Base-by-base conservation (phyloP, 1,139 yeast species). In the Magnusiomyces suaveolens region DNA sequence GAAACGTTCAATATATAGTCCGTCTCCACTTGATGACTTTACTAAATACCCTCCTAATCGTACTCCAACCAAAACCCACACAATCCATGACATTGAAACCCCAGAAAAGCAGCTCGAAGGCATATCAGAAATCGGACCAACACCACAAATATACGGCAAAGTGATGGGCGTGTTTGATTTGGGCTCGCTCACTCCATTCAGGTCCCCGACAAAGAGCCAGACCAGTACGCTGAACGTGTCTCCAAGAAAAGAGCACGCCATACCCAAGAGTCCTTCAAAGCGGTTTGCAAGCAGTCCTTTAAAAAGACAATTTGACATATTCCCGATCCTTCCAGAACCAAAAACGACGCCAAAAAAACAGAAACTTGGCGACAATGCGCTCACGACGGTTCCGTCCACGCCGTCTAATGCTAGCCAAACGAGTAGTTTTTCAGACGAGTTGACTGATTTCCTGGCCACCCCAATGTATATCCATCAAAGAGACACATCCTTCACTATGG, bases 131-230 rank as follows among this genome's bases (percentile, higher is more conserved):
- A 65, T 84, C 20, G 90, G 90, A 0, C 92, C 92, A 0, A 84
- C 92, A 0, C 92, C 92, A 0, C 90, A 84, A 60, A 75, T 84
- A 10, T 76, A 82, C 57, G 92, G 92, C 0, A 75, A 81, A 46
- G 86, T 84, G 0, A 64, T 83, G 48, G 82, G 89, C 12, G 73
- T 84, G 14, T 82, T 84, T 62, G 89, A 84, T 59, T 70, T 78
- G 47, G 66, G 75, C 56, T 20, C 55, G 18, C 38, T 52, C 20
- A 49, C 57, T 1, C 57, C 57, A 23, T 56, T 60, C 14, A 56
- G 54, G 20, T 60, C 69, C 1, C 70, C 70, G 1, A 55, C 54
- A 24, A 60, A 62, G 44, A 14, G 24, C 20, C n/a, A 20, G 21
- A 26, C 39, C 32, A 38, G 43, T 46, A 18, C 43, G 2, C 32